Conservation (phyloP, 139 green algal genomes). For the Eudorina sp. region DNA sequence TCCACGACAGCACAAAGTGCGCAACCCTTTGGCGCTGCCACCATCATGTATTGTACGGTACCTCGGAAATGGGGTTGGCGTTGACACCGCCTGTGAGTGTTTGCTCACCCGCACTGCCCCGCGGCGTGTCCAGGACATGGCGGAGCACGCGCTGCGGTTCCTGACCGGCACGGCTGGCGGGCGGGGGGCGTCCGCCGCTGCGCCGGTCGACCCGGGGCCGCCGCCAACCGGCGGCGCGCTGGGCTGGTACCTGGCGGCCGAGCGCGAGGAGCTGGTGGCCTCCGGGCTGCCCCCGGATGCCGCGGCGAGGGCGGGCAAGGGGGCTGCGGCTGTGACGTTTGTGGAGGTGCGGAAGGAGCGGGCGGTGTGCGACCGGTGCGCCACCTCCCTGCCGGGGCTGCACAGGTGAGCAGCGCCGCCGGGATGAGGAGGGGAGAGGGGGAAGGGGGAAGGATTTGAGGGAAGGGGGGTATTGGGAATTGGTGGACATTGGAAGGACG, state of each 20-base stretch:
- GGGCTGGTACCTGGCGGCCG: neutral
- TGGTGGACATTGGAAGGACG: no score
- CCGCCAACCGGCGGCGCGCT: neutral
- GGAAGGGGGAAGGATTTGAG: no score
- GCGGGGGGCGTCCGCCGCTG: neutral
- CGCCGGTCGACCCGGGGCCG: neutral
- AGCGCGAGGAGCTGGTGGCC: neutral
- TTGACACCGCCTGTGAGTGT: no score
- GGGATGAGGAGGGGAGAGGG: neutral
- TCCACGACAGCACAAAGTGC: no score
- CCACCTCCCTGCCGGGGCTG: slow-evolving; percentile 34
- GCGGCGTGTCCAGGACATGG: slow-evolving; percentile 23
- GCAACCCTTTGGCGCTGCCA: no score
- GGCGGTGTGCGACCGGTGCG: slow-evolving; percentile 31
- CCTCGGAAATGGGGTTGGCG: no score
- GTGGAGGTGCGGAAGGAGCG: neutral
- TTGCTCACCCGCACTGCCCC: no score
- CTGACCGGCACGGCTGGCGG: neutral
- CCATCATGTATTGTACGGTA: no score
- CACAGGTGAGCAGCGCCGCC: neutral
- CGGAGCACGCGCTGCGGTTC: neutral
- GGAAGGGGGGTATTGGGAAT: no score
- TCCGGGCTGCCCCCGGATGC: neutral
- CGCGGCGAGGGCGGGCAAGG: neutral
- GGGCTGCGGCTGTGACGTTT: neutral